Base-by-base conservation (phyloP, 2,329 filamentous ascomycete species). In the Alternaria burnsii region DNA sequence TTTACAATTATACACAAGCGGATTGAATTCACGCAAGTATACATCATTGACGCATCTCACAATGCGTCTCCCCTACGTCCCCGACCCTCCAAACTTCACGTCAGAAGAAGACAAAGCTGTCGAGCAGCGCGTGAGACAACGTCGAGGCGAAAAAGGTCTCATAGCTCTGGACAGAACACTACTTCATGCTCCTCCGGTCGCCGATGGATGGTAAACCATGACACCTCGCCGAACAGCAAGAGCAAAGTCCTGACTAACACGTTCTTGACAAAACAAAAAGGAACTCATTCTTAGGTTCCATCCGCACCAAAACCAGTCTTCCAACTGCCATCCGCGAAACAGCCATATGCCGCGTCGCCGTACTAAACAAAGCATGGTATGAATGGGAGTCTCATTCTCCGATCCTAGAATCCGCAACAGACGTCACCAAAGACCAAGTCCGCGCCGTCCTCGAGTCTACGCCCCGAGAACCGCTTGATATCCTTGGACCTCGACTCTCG, bases 381-480 rank as follows among this genome's bases (percentile, higher is more conserved):
- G 93, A 97, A 78, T 96, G 91, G 92, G 86, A 82, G 36, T 87
- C 92, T 55, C 93, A 97, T 75, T 89, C 88, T 16, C 92, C 92
- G 1, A 73, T 83, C 4, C 82, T 94, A 14, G 85, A 54, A 12
- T 61, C 67, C 22, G 67, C 36, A 34, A 40, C 83, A 0, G 88
- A 88, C 7, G 83, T 92, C 20, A 87, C 83, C 0, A 88, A 89
- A 5, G 84, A 54, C 22, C 72, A 78, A 67, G 24, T 79, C 67
- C 22, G 70, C 28, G 65, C 74, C 26, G 69, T 78, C 16, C 57
- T 74, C 9, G 46, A 66, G 4, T 70, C 73, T 3, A 46, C 67
- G 3, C 65, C 71, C 0, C 65, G 66, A 6, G 26, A 61, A 1
- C 59, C 65, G 16, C 50, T 20, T 12, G 12, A 12, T 0, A 53